Conservation (phyloP, 345 rosid genomes). For the Pugionium dolabratum region DNA sequence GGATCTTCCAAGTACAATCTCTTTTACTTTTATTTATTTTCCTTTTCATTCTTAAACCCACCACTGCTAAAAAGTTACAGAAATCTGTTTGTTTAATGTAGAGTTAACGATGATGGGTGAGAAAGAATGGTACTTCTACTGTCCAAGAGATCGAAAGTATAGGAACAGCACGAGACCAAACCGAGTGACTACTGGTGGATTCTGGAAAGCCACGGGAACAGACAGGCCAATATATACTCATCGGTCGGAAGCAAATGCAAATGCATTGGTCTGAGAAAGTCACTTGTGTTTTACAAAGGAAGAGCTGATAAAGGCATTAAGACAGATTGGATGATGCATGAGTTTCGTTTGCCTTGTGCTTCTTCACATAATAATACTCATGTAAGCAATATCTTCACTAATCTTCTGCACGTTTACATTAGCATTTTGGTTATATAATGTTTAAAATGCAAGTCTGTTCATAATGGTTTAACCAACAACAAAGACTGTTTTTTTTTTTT, state of each 20-base stretch:
- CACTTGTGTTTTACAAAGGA: conserved; percentile 81
- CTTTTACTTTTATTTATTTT: neutral
- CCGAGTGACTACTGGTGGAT: conserved; percentile 77
- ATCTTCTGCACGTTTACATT: neutral
- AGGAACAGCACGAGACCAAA: conserved; percentile 80
- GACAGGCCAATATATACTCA: conserved; percentile 72
- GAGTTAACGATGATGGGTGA: conserved; percentile 67
- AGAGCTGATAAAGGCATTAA: conserved; percentile 81
- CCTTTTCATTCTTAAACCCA: neutral
- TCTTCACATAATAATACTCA: conserved; percentile 46
- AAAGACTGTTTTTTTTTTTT: too few species aligned
- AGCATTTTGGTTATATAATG: neutral
- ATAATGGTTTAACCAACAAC: neutral
- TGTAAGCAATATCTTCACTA: conserved; percentile 42
- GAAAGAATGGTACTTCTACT: conserved; percentile 46
- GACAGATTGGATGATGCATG: conserved; percentile 88
- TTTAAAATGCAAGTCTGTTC: neutral
- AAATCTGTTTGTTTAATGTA: conserved; percentile 18
- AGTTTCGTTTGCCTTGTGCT: conserved; percentile 41
- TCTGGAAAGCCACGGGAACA: conserved; percentile 93
- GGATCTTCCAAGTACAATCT: conserved; percentile 75
- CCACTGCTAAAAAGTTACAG: too few species aligned
- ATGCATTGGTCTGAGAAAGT: conserved; percentile 86
- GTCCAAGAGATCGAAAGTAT: too few species aligned
- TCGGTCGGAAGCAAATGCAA: conserved; percentile 50